Percentiles rank a stretch among this genome's conserved stretches.
These are phyloP conservation scores for Chaetomium strumarium DNA, from an alignment of 2,329 filamentous ascomycete genomes.

Conservation along the genomic window DNA sequence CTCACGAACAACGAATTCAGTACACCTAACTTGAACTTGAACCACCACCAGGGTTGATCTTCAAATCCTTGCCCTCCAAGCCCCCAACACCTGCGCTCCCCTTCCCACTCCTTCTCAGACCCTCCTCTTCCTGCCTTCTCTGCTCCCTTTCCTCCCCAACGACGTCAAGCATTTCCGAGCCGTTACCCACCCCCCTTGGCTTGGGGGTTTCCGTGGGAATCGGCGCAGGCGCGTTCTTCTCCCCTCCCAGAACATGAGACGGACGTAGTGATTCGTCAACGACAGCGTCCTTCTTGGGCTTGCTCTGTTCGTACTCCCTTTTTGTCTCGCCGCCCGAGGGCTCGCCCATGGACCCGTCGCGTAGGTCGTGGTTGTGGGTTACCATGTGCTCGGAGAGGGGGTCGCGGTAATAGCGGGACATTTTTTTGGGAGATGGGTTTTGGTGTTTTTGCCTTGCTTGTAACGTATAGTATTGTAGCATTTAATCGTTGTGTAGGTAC, in stretches of 20 bases:
- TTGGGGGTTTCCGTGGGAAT: background rate
- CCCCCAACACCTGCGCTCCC: background rate
- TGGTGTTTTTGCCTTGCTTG: background rate
- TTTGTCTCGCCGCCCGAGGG: slow-evolving; percentile 8
- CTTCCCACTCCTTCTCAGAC: slow-evolving; percentile 1
- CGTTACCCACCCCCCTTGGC: background rate
- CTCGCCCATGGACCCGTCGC: slow-evolving; percentile 3
- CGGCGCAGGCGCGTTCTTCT: slow-evolving; percentile 6
- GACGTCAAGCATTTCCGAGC: background rate
- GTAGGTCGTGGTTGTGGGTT: slow-evolving; percentile 11
- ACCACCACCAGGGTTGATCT: background rate
- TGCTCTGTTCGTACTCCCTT: background rate
- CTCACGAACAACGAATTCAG: too few relatives aligned
- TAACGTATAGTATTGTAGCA: background rate
- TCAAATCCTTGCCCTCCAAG: background rate
- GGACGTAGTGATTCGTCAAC: slow-evolving; percentile 4
- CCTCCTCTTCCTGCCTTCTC: background rate
- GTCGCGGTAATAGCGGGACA: slow-evolving; percentile 8
- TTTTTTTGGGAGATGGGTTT: background rate
- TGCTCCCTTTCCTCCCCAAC: background rate
- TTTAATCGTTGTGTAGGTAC: too few relatives aligned
- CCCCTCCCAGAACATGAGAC: slow-evolving; percentile 4
- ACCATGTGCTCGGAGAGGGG: slow-evolving; percentile 8
- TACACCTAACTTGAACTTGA: too few relatives aligned
- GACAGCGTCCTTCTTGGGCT: slow-evolving; percentile 5